Evolutionary conservation across 139 green algal genomes (phyloP), one percentile per base, ranked within the genome.

Genomic region (Astrephomene gubernaculifera): DNA sequence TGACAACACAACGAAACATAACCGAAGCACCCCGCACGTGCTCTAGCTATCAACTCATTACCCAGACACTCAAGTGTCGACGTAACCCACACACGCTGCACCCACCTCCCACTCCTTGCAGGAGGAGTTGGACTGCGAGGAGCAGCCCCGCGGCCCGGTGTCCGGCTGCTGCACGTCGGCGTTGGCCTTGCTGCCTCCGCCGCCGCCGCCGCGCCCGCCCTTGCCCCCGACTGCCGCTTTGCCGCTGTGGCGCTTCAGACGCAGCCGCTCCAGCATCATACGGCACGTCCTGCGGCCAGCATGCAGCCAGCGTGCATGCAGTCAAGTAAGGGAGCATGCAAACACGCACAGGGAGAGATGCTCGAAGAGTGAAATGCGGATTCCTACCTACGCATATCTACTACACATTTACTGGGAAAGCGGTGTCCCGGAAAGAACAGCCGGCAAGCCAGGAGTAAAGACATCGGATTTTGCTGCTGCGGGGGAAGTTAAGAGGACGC

Each of bases 221-320:
- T n/a, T 36, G 38, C 45, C 27, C 71, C 72, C 53, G 71, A 36
- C 19, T 54, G 68, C 6, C n/a, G 73, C 33, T 33, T 82, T 82
- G 54, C 38, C 43, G 54, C 54, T 82, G 61, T 61, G 72, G 60
- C 76, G 76, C 43, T 83, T 83, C 9, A 83, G 44, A 1, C 76
- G 76, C 29, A 83, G 60, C 8, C 76, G 76, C 39, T 83, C 76
- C n/a, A 83, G 41, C 76, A 83, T 83, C 21, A 41, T 41, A 25
- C 76, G 76, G n/a, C 76, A 83, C 1, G 76, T 83, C 60, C 76
- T 83, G 74, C 69, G 35, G 69, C 57, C 19, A 22, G 57, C 17
- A 67, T 14, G 57, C 17, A 67, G 57, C 19, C 9, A 67, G 57
- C 17, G 19, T 14, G 22, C 57, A 6, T 14, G 57, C 19, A 22